Conservation (phyloP, 2,329 filamentous ascomycete genomes). For the Nigrospora osmanthi region DNA sequence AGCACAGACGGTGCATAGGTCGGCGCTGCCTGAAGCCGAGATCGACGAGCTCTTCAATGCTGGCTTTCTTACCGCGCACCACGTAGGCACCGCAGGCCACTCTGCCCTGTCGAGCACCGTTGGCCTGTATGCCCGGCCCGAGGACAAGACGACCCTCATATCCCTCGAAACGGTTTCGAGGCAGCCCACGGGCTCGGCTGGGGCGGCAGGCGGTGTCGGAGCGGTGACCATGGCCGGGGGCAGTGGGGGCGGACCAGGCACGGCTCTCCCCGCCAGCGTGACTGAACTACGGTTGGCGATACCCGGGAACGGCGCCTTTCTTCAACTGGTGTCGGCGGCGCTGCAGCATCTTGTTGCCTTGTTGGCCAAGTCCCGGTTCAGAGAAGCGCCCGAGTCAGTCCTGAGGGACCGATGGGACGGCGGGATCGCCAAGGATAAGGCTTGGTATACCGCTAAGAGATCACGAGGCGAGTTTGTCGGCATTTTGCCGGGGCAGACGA, state of each 20-base stretch:
- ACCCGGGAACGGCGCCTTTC: slow-evolving; percentile 57
- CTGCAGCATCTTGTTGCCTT: slow-evolving; percentile 54
- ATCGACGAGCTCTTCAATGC: slow-evolving; percentile 48
- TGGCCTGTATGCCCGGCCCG: slow-evolving; percentile 38
- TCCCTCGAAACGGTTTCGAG: slow-evolving; percentile 55
- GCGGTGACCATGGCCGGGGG: slow-evolving; percentile 59
- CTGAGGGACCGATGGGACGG: slow-evolving; percentile 66
- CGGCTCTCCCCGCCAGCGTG: slow-evolving; percentile 20
- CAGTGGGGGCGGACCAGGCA: slow-evolving; percentile 29
- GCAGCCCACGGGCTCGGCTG: slow-evolving; percentile 61
- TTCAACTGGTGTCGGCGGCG: slow-evolving; percentile 56
- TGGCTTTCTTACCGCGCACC: slow-evolving; percentile 56
- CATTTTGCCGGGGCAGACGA: slow-evolving; percentile 52
- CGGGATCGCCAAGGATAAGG: slow-evolving; percentile 41
- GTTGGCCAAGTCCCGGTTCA: slow-evolving; percentile 49
- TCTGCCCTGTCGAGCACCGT: slow-evolving; percentile 20
- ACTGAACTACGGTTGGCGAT: slow-evolving; percentile 49
- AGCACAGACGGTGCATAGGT: slow-evolving; percentile 29
- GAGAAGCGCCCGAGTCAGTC: slow-evolving; percentile 54
- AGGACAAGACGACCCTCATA: slow-evolving; percentile 46
- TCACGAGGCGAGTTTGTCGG: slow-evolving; percentile 48
- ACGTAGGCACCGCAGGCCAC: slow-evolving; percentile 25
- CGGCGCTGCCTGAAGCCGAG: slow-evolving; percentile 11
- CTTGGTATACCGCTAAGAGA: slow-evolving; percentile 36
- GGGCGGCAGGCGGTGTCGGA: slow-evolving; percentile 60